Evolutionary conservation across 2,329 filamentous ascomycete genomes (phyloP), one percentile per base, ranked within the genome.

Genomic region (Exophiala xenobiotica): DNA sequence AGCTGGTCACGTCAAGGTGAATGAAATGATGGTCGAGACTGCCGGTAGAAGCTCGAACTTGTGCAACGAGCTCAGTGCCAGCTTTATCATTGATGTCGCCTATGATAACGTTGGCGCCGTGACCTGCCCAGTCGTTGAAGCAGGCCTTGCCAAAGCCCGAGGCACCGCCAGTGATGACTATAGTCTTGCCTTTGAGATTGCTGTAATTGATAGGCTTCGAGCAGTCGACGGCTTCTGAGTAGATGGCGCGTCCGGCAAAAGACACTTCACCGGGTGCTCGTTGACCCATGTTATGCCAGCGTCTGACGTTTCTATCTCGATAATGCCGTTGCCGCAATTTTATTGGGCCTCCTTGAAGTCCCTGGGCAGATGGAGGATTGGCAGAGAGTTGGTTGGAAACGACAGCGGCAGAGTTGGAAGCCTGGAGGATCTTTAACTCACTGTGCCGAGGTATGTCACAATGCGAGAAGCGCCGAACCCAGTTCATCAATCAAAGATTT

Each of bases 131-230:
- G 52, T 73, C 66, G 27, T 71, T 71, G 29, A 77, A 74, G 62
- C 83, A 78, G 16, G 72, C 74, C 8, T 77, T 76, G 2, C 82
- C 82, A 54, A 85, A 74, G 6, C 81, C 81, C 49, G 79, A 81
- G 18, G 83, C 81, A 22, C 80, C 83, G 39, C 83, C 83, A 0
- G 83, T 86, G 58, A 86, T 79, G 52, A 86, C 61, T 44, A 86
- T 78, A 0, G 76, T 81, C 64, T 83, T 85, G 59, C 50, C 49
- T 5, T 11, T 19, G n/a, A 60, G 18, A 26, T 57, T 58, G 27
- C 16, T 37, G 3, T 18, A 20, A 20, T 49, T 43, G 46, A 58
- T 56, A 16, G 58, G 39, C 16, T 23, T 22, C 3, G 46, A 35
- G 8, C 51, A 33, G 38, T 60, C 51, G 16, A 60, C 46, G 3